These are phyloP conservation scores for Hemisphaericaspora nanyangensis DNA, from an alignment of 805 yeast species.

Conservation along the genomic window DNA sequence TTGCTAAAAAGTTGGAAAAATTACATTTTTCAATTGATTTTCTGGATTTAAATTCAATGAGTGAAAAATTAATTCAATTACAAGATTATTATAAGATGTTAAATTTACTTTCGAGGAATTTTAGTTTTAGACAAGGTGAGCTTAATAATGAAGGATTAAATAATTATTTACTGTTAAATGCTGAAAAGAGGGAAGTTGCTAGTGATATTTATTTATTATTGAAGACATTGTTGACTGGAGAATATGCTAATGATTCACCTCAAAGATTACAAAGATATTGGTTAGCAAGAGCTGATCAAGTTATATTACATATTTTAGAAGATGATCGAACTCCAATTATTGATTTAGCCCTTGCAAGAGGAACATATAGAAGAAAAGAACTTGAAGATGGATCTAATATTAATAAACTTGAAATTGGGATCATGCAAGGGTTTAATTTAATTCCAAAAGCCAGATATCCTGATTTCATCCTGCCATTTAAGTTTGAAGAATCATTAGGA, in stretches of 20 bases:
- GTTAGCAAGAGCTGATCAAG: constrained; percentile 37
- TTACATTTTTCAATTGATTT: constrained; percentile 68
- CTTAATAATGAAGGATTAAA: constrained; percentile 48
- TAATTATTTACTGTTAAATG: constrained; percentile 36
- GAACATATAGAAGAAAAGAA: constrained; percentile 27
- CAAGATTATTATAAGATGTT: constrained; percentile 47
- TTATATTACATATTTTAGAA: constrained; percentile 37
- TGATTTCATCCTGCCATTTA: constrained; percentile 30
- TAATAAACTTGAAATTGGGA: constrained; percentile 31
- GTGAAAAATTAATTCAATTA: constrained; percentile 43
- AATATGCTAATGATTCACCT: constrained; percentile 14
- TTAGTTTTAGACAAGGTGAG: constrained; percentile 44
- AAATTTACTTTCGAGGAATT: constrained; percentile 40
- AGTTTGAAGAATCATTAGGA: constrained; percentile 3
- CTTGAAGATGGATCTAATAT: constrained; percentile 40
- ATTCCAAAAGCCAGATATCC: constrained; percentile 29
- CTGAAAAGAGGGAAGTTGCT: constrained; percentile 28
- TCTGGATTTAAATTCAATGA: constrained; percentile 51
- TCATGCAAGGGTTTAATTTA: constrained; percentile 36
- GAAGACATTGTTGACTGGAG: constrained; percentile 36
- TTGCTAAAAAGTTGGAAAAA: constrained; percentile 60
- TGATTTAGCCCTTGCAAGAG: constrained; percentile 34
- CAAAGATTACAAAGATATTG: constrained; percentile 26
- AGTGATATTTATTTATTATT: constrained; percentile 34
- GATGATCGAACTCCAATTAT: constrained; percentile 38